Evolutionary conservation across 176 grass and related monocot genomes (phyloP).

Genomic region (Zizania latifolia): DNA sequence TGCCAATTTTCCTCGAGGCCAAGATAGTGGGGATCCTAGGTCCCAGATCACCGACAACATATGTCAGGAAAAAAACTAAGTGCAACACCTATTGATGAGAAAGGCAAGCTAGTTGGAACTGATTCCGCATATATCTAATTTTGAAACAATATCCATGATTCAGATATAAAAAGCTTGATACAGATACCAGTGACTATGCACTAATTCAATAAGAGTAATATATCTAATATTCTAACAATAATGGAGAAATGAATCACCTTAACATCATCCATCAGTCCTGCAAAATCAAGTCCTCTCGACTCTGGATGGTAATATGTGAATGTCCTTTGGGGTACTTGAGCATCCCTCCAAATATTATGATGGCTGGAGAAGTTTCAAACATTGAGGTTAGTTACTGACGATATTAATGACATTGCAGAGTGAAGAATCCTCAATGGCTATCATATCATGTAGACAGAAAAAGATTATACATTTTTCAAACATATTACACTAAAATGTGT

Average conservation of each 20-base stretch:
- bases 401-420: background rate
- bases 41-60: too few relatives aligned
- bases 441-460: background rate
- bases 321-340: conserved; percentile 66
- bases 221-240: background rate
- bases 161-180: background rate
- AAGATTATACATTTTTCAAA: background rate
- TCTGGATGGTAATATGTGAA: conserved; percentile 84
- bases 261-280: conserved; percentile 81
- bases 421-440: background rate
- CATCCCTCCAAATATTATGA: conserved; percentile 84
- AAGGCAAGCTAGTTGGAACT: background rate
- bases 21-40: too few relatives aligned
- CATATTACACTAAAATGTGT: background rate
- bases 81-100: background rate
- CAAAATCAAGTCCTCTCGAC: conserved; percentile 79
- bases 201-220: background rate
- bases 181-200: background rate
- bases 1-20: too few relatives aligned
- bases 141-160: background rate
- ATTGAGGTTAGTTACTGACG: background rate
- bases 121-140: background rate
- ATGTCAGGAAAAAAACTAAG: conserved; percentile 4
- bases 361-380: conserved; percentile 8
- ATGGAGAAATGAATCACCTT: conserved; percentile 41